Evolutionary conservation across 306 rosid species (phyloP).

Genomic region (Leucaena leucocephala): DNA sequence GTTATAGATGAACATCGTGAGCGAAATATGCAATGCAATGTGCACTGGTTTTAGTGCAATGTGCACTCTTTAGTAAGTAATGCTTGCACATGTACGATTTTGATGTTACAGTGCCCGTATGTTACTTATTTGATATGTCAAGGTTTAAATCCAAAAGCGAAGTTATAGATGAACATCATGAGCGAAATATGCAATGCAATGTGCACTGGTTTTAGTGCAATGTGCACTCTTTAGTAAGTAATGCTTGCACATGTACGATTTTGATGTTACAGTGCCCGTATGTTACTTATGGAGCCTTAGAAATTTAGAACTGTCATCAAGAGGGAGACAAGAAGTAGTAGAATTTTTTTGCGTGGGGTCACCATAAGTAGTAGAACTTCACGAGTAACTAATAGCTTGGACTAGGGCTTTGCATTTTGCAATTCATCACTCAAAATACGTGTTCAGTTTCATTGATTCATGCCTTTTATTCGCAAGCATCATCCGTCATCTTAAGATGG

Average conservation of each 20-base stretch:
- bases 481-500: background rate
- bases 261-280: too few species aligned
- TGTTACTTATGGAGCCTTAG: background rate
- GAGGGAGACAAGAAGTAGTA: background rate
- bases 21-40: conserved; percentile 27
- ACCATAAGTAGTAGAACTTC: background rate
- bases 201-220: too few species aligned
- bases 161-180: conserved; percentile 27
- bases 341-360: too few species aligned
- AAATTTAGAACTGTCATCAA: background rate
- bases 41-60: too few species aligned
- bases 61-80: background rate
- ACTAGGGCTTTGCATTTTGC: conserved; percentile 6
- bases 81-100: background rate
- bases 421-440: background rate
- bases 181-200: conserved; percentile 37
- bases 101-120: background rate
- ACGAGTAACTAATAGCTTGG: background rate
- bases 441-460: background rate
- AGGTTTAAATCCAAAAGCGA: conserved; percentile 53
- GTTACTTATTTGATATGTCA: conserved; percentile 89
- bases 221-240: too few species aligned
- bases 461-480: background rate
- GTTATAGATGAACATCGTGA: conserved; percentile 21
- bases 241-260: too few species aligned